Conservation (phyloP, 2,329 filamentous ascomycete species). For the Aspergillus brunneoviolaceus region DNA sequence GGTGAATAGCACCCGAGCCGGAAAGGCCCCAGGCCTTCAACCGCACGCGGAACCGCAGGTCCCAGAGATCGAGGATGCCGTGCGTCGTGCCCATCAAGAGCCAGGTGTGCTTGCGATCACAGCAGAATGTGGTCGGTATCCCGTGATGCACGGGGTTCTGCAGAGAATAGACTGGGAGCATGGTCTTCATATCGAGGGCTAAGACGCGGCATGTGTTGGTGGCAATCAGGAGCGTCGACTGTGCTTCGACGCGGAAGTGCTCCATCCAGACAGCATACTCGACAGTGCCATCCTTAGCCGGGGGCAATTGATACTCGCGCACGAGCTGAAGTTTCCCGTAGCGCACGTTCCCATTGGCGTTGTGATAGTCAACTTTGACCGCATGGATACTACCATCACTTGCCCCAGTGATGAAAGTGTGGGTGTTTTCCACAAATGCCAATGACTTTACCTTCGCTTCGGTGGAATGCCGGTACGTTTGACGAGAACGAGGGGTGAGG, state of each 20-base stretch:
- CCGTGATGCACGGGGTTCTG: constrained; percentile 91
- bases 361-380: constrained; percentile 72
- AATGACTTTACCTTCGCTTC: constrained; percentile 75
- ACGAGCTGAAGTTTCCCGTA: constrained; percentile 77
- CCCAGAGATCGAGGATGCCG: constrained; percentile 91
- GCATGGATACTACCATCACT: constrained; percentile 88
- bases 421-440: constrained; percentile 89
- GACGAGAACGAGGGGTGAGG: constrained; percentile 79
- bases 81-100: constrained; percentile 87
- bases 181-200: constrained; percentile 81
- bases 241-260: constrained; percentile 79
- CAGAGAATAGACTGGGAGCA: constrained; percentile 76
- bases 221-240: constrained; percentile 79
- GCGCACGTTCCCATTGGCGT: constrained; percentile 59
- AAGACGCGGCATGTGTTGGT: constrained; percentile 83
- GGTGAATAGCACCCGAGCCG: constrained; percentile 75
- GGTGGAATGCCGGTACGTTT: constrained; percentile 74
- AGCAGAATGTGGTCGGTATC: constrained; percentile 84
- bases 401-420: constrained; percentile 88
- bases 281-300: constrained; percentile 39
- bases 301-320: constrained; percentile 71
- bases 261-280: constrained; percentile 89
- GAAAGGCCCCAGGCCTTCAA: constrained; percentile 86
- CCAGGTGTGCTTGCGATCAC: constrained; percentile 86
- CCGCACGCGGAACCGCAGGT: constrained; percentile 87